Evolutionary conservation across 2,329 filamentous ascomycete species (phyloP), one percentile per base, ranked within the genome.

Genomic region (Penicillium sp.): DNA sequence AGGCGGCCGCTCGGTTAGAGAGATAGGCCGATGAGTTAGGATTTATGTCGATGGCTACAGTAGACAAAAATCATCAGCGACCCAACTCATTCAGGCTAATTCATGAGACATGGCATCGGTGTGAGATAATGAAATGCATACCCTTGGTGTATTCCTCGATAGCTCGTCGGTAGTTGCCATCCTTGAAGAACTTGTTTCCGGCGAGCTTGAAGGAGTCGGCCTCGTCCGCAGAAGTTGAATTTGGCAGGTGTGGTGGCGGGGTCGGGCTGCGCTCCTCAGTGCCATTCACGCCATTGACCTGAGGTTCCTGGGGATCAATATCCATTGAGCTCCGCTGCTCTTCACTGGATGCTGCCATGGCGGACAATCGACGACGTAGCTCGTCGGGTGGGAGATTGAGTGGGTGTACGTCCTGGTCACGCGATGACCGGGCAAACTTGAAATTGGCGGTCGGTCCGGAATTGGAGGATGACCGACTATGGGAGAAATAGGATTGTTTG

Each of bases 141-240:
- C 93, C 93, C 84, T 96, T 96, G 65, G 89, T 90, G 75, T 97
- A 99, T 75, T 97, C 91, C 64, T 89, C 84, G 72, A 97, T 92
- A 25, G 94, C 93, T 70, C 89, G 88, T 58, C 82, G 78, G 74
- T 93, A 99, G 69, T 97, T 90, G 72, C 88, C 90, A 61, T 92
- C 90, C 80, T 97, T 97, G 84, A 97, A 99, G 70, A 90, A 93
- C 69, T 94, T 94, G 79, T 99, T 99, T 56, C 94, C 94, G 2
- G 90, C 85, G 66, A 89, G 85, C 81, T 99, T 99, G 83, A 88
- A 96, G 12, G 86, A 82, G 77, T 99, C 94, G 26, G 93, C 91
- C 70, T 97, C 90, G 51, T 93, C 89, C 40, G 66, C 74, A 60
- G 77, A 76, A 17, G 80, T 76, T 66, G 59, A 56, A 43, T 75